These are phyloP conservation scores for Leucocoprinus sp. DNA, from an alignment of 768 basidiomycete species.

Conservation along the genomic window DNA sequence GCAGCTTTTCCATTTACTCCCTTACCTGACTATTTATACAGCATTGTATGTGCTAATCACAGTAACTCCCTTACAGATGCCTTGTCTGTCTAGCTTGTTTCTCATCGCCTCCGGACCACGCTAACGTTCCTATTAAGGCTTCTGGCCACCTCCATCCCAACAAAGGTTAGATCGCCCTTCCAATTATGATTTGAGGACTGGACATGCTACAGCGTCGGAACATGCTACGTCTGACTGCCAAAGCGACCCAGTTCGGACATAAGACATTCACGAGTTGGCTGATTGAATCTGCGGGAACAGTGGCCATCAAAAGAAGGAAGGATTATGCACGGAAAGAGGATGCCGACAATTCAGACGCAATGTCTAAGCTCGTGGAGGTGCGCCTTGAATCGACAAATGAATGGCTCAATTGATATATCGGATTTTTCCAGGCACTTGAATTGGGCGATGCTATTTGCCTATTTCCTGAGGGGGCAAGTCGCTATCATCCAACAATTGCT, in stretches of 20 bases:
- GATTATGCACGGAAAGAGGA: constrained; percentile 45
- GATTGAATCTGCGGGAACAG: constrained; percentile 80
- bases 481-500: constrained; percentile 81
- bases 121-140: constrained; percentile 33
- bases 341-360: constrained; percentile 59
- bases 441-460: constrained; percentile 72
- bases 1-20: not conserved
- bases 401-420: constrained; percentile 4
- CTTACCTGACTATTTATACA: constrained; percentile 21
- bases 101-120: not conserved
- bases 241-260: constrained; percentile 78
- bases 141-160: constrained; percentile 66
- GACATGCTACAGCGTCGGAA: constrained; percentile 50
- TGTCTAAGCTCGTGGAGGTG: constrained; percentile 65
- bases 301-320: constrained; percentile 72
- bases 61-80: constrained; percentile 83
- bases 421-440: constrained; percentile 52
- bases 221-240: constrained; percentile 80
- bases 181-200: not conserved
- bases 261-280: constrained; percentile 86
- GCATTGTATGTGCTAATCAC: constrained; percentile 83
- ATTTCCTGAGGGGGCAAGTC: constrained; percentile 82
- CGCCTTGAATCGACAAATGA: not conserved
- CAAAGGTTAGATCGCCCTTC: constrained; percentile 34
- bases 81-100: constrained; percentile 43